Evolutionary conservation across 2,329 filamentous ascomycete species (phyloP), one percentile per base, ranked within the genome.

Genomic region (Pseudogymnoascus sp.): DNA sequence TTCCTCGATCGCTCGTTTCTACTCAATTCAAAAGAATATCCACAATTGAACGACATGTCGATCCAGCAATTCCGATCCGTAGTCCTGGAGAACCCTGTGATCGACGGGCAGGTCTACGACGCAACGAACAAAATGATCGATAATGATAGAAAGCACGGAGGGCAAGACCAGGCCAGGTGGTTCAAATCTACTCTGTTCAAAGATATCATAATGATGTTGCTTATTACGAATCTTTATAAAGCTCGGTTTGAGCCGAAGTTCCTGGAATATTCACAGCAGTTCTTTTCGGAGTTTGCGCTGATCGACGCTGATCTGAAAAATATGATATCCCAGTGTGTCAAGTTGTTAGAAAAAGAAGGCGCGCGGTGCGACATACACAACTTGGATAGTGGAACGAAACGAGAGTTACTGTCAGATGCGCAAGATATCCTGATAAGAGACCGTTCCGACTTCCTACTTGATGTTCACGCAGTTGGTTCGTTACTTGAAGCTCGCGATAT

Each of bases 1-100:
- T 99, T 92, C 71, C 82, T 99, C 67, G 93, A 99, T 73, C 87
- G 94, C 66, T 90, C 92, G 1, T 97, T 92, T 72, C 81, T 99
- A 6, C 79, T 96, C 2, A 87, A 88, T 63, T 86, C 87, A 53
- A 86, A 87, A 68, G 84, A 88, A 21, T 77, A 82, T 37, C 81
- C 82, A 8, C 89, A 89, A 35, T 85, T 99, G 63, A 89, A 92
- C 70, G 91, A 96, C 71, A 86, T 96, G 78, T 85, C 88, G 4
- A 85, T 94, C 63, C 76, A 80, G 12, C 82, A 91, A 65, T 99
- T 97, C 73, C 84, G 90, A 62, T 82, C 76, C 65, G 81, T 80
- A 68, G 74, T 81, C 2, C 87, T 72, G 28, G 65, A 63, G 4
- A 69, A 69, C 11, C 67, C 65, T 14, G 69, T 65, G 62, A 56